Conservation (phyloP, 73 alveolate genomes). For the Tetrahymena elliotti region DNA sequence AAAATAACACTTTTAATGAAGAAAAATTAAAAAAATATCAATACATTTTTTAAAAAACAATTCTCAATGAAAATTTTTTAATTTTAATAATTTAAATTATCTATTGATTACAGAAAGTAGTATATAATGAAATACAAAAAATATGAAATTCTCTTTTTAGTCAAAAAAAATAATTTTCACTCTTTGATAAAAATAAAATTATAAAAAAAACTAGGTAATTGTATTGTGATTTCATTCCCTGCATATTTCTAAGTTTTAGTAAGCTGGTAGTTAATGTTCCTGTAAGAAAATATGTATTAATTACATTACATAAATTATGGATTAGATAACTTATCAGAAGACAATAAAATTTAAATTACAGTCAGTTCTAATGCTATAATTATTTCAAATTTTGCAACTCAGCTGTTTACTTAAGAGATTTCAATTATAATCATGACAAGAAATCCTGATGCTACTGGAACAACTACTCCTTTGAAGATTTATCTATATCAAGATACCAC, state of each 20-base stretch:
- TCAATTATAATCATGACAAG: slow-evolving; percentile 25
- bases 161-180: too few relatives aligned
- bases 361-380: slow-evolving; percentile 4
- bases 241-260: slow-evolving; percentile 7
- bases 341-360: neutral
- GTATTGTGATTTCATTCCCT: slow-evolving; percentile 18
- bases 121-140: too few relatives aligned
- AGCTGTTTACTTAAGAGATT: slow-evolving; percentile 11
- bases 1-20: too few relatives aligned
- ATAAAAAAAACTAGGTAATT: neutral
- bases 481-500: slow-evolving; percentile 8
- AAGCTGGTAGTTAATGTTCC: neutral
- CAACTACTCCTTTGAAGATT: slow-evolving; percentile 29
- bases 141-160: too few relatives aligned
- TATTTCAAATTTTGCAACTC: slow-evolving; percentile 5
- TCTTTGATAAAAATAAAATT: neutral
- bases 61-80: too few relatives aligned
- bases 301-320: slow-evolving; percentile 37
- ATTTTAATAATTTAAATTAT: too few relatives aligned
- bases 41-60: too few relatives aligned
- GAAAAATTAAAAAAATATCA: too few relatives aligned
- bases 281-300: slow-evolving; percentile 1
- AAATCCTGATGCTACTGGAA: slow-evolving; percentile 31
- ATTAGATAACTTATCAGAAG: slow-evolving; percentile 16
- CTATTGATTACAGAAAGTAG: too few relatives aligned